Evolutionary conservation across 1,284 basidiomycete species (phyloP).

Genomic region (Tilletia caries): DNA sequence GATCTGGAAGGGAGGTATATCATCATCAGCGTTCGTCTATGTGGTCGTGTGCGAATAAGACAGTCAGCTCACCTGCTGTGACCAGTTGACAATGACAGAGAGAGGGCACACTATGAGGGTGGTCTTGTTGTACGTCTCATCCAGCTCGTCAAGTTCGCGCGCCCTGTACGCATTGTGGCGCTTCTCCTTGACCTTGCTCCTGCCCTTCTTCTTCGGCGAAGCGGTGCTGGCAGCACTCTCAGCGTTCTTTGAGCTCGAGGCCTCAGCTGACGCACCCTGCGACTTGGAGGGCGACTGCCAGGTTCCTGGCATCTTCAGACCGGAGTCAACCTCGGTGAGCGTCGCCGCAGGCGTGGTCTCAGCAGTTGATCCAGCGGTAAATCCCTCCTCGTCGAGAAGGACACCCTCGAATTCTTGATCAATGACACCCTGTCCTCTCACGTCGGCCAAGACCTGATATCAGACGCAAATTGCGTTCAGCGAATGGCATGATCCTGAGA

Average conservation of each 20-base stretch:
- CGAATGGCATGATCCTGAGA: not conserved
- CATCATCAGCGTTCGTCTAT: not conserved
- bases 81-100: slow-evolving; percentile 85
- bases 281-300: too few species aligned
- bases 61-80: slow-evolving; percentile 64
- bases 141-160: not conserved
- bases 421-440: slow-evolving; percentile 11
- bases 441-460: not conserved
- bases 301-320: too few species aligned
- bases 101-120: slow-evolving; percentile 71
- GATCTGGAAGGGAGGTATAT: not conserved
- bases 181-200: slow-evolving; percentile 11
- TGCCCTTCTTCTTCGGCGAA: not conserved
- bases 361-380: too few species aligned
- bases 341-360: too few species aligned
- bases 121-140: slow-evolving; percentile 12
- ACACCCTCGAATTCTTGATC: slow-evolving; percentile 8
- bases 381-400: not conserved
- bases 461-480: not conserved
- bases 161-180: slow-evolving; percentile 8
- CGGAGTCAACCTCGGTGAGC: too few species aligned
- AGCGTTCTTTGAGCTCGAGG: slow-evolving; percentile 7
- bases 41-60: not conserved
- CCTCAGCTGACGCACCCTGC: not conserved
- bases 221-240: too few species aligned